Evolutionary conservation across 2,329 filamentous ascomycete genomes (phyloP).

Genomic region (Gremmenia infestans): DNA sequence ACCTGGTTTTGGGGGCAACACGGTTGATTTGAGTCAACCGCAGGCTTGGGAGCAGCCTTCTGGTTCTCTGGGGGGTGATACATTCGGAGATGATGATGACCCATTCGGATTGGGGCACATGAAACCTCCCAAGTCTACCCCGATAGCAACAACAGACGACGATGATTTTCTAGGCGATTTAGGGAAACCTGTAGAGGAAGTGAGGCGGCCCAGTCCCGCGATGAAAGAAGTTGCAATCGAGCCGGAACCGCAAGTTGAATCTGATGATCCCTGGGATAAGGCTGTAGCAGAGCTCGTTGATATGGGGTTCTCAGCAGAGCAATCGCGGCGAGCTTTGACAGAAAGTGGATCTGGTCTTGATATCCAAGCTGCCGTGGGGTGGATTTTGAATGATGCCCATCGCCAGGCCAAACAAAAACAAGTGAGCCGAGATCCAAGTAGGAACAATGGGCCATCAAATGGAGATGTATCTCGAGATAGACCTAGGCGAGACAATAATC

Average conservation of each 20-base stretch:
- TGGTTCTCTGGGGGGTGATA: conserved; percentile 17
- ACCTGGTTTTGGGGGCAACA: conserved; percentile 35
- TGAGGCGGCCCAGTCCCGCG: conserved; percentile 41
- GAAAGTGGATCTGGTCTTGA: conserved; percentile 76
- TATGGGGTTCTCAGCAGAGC: conserved; percentile 87
- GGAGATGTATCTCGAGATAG: conserved; percentile 20
- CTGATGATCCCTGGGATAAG: conserved; percentile 64
- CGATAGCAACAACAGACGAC: conserved; percentile 42
- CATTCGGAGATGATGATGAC: conserved; percentile 65
- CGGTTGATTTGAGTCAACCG: conserved; percentile 48
- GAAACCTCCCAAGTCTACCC: conserved; percentile 29
- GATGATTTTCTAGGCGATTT: conserved; percentile 64
- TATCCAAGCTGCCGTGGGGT: conserved; percentile 81
- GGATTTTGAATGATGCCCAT: conserved; percentile 88
- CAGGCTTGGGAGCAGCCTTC: conserved; percentile 45
- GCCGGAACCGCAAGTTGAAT: conserved; percentile 17
- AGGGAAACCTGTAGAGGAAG: conserved; percentile 59
- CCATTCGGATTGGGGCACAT: conserved; percentile 76
- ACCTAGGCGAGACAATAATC: conserved; percentile 38
- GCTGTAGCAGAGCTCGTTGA: conserved; percentile 86
- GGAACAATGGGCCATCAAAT: conserved; percentile 22
- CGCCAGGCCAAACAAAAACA: conserved; percentile 72
- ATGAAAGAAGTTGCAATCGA: conserved; percentile 22
- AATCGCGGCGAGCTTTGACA: conserved; percentile 72
- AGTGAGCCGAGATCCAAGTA: conserved; percentile 39